A percentile compares a stretch with the other conserved stretches of the same genome.
phyloP scores from a whole-genome alignment of 129 eudicot species.

The Escallonia rubra region DNA sequence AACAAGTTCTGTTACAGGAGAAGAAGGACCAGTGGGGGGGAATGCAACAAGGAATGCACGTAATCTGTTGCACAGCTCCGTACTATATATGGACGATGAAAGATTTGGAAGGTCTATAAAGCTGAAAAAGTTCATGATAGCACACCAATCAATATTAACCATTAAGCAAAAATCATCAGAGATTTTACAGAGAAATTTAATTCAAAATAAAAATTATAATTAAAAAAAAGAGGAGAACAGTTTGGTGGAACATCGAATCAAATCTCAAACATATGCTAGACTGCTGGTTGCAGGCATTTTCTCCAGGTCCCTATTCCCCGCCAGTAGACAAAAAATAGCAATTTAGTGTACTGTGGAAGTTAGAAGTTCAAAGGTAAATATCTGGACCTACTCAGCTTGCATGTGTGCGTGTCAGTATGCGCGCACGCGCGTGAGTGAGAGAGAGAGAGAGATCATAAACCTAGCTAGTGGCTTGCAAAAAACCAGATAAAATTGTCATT shows the following conservation, averaged over 20 bases:
- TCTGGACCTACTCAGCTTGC: too few species aligned
- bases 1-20: constrained; percentile 62
- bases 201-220: too few species aligned
- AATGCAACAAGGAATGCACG: constrained; percentile 58
- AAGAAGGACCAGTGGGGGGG: constrained; percentile 59
- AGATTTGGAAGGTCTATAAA: constrained; percentile 82
- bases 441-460: background rate
- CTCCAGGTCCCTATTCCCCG: too few species aligned
- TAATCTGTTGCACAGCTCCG: constrained; percentile 59
- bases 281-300: too few species aligned
- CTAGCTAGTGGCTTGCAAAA: too few species aligned
- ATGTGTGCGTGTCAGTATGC: background rate
- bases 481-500: too few species aligned
- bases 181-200: background rate
- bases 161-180: background rate
- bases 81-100: constrained; percentile 60
- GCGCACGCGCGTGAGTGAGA: background rate
- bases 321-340: too few species aligned
- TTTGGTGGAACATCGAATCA: too few species aligned
- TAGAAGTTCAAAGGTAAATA: too few species aligned
- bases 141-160: background rate
- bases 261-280: too few species aligned
- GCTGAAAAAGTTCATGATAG: constrained; percentile 23
- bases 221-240: too few species aligned
- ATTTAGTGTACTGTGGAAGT: too few species aligned